A percentile compares a stretch with the other conserved stretches of the same genome.
These are phyloP conservation scores for Exserohilum rostratum DNA, from an alignment of 2,329 filamentous ascomycete genomes.

Conservation along the genomic window DNA sequence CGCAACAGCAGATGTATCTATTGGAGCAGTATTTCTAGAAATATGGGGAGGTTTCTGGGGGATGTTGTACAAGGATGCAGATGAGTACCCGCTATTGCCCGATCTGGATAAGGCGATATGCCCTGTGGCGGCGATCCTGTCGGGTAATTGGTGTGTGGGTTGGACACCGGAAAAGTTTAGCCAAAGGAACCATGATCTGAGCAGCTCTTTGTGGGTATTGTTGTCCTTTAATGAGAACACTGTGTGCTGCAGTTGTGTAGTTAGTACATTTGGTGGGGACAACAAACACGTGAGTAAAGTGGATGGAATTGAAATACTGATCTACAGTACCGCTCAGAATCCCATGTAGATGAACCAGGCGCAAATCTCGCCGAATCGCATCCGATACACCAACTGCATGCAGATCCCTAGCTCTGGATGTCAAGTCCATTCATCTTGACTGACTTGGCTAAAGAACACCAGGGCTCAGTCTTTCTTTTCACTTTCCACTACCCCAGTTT, in stretches of 20 bases:
- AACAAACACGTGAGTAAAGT: neutral
- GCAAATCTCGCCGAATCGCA: neutral
- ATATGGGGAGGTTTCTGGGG: neutral
- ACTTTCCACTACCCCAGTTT: conserved; percentile 30
- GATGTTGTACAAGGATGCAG: conserved; percentile 2
- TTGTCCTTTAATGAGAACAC: conserved; percentile 3
- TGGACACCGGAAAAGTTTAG: conserved; percentile 29
- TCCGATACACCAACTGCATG: neutral
- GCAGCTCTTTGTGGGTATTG: neutral
- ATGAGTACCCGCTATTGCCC: conserved; percentile 1
- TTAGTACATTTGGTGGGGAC: neutral
- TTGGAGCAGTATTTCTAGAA: neutral
- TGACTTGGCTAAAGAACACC: too few species aligned
- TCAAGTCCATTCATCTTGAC: neutral
- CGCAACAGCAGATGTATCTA: conserved; percentile 1
- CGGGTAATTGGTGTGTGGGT: conserved; percentile 16
- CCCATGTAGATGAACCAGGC: neutral
- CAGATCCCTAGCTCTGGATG: neutral
- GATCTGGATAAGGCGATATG: conserved; percentile 13
- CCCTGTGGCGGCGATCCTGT: conserved; percentile 7
- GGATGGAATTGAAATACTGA: neutral
- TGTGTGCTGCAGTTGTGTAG: neutral
- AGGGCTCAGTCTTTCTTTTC: conserved; percentile 34
- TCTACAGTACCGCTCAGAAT: too few species aligned
- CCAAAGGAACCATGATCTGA: conserved; percentile 4